Conservation (phyloP, 2,329 filamentous ascomycete genomes). For the Coniochaeta sp. region DNA sequence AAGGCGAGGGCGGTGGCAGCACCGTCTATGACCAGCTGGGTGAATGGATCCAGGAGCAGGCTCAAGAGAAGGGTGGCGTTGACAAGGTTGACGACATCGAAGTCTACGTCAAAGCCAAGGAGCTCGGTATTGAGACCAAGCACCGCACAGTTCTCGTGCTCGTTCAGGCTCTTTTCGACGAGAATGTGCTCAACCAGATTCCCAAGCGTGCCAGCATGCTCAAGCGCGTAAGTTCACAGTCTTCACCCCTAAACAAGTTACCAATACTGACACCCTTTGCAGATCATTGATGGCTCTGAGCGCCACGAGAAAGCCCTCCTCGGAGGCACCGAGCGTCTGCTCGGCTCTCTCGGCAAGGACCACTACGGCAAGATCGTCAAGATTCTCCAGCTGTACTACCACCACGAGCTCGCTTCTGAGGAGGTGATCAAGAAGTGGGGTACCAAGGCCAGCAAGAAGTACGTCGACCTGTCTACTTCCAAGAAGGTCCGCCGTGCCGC, state of each 20-base stretch:
- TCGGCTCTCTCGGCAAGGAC: conserved; percentile 64
- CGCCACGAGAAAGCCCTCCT: conserved; percentile 93
- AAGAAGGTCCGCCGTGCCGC: conserved; percentile 95
- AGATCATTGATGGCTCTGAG: conserved; percentile 74
- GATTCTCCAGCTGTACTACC: conserved; percentile 84
- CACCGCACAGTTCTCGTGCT: conserved; percentile 89
- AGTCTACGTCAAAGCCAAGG: conserved; percentile 95
- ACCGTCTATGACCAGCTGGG: conserved; percentile 85
- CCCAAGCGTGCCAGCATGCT: conserved; percentile 76
- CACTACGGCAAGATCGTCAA: conserved; percentile 70
- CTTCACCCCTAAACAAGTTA: neutral
- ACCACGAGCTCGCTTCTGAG: conserved; percentile 82
- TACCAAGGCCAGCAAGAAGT: conserved; percentile 95
- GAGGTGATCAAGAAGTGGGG: conserved; percentile 89
- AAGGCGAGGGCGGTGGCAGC: conserved; percentile 66
- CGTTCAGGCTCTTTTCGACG: conserved; percentile 87
- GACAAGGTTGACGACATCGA: conserved; percentile 79
- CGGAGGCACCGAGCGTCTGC: conserved; percentile 88
- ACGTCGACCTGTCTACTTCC: conserved; percentile 80
- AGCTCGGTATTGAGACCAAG: conserved; percentile 89
- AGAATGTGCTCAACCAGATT: conserved; percentile 84
- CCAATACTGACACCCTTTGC: conserved; percentile 16
- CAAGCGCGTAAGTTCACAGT: conserved; percentile 61
- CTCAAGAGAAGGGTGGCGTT: conserved; percentile 64
- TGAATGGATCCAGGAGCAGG: conserved; percentile 79